A percentile compares a stretch with the other conserved stretches of the same genome.
Conservation (phyloP, 2,329 filamentous ascomycete species). For the Rutstroemia sp. region DNA sequence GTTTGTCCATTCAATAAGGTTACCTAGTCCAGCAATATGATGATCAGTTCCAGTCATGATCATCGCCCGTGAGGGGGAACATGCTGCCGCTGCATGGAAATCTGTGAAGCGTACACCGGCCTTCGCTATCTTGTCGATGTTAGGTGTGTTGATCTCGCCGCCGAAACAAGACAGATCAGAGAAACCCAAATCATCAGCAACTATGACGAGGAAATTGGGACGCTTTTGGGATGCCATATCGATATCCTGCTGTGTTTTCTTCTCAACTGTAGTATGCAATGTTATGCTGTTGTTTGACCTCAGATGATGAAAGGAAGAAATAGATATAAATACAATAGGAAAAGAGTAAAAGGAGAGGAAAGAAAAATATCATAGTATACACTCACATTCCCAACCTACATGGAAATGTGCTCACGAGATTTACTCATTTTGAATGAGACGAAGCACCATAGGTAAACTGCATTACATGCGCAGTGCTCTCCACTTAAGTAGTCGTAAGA, state of each 20-base stretch:
- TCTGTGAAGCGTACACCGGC: constrained; percentile 49
- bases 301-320: too few relatives aligned
- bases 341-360: too few relatives aligned
- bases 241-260: not conserved
- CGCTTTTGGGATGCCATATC: constrained; percentile 4
- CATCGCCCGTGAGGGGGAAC: constrained; percentile 37
- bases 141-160: constrained; percentile 51
- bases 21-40: constrained; percentile 38
- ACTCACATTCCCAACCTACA: too few relatives aligned
- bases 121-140: constrained; percentile 44
- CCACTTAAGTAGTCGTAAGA: not conserved
- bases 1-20: constrained; percentile 27
- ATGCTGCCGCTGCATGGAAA: constrained; percentile 52
- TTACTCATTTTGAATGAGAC: too few relatives aligned
- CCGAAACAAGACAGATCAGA: constrained; percentile 45
- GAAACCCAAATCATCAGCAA: constrained; percentile 39
- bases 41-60: constrained; percentile 52
- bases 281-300: too few relatives aligned
- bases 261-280: too few relatives aligned
- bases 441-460: too few relatives aligned
- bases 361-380: too few relatives aligned
- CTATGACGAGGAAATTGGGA: constrained; percentile 39
- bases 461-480: too few relatives aligned
- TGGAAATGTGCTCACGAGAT: too few relatives aligned
- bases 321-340: too few relatives aligned